phyloP scores from a whole-genome alignment of 352 stramenopile species.

The Globisporangium lucens region DNA sequence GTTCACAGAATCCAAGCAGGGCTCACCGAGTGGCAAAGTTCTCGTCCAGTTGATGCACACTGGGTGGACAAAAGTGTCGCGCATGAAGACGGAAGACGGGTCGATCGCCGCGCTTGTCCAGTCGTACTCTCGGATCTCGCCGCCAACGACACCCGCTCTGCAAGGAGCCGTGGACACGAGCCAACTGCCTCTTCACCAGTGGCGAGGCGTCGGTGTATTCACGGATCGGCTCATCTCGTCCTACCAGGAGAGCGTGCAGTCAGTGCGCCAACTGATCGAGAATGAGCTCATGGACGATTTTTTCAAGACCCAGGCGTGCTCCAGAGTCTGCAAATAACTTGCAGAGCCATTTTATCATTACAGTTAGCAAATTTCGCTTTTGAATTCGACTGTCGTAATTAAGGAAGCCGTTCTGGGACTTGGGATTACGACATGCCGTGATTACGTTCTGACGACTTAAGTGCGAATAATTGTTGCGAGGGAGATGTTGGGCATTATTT shows the following conservation, averaged over 20 bases:
- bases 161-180: not conserved
- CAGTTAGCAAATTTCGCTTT: no score
- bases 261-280: constrained; percentile 29
- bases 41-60: not conserved
- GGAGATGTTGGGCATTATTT: no score
- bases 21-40: not conserved
- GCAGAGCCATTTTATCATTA: no score
- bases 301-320: not conserved
- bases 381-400: no score
- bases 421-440: no score
- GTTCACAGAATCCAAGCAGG: not conserved
- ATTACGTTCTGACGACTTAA: no score
- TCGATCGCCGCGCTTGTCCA: not conserved
- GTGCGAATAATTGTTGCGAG: no score
- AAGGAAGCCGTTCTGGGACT: no score
- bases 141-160: constrained; percentile 15
- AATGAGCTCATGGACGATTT: constrained; percentile 22
- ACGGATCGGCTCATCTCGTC: constrained; percentile 31
- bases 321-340: not conserved
- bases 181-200: constrained; percentile 19
- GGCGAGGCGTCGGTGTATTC: constrained; percentile 24
- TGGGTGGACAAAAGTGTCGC: not conserved
- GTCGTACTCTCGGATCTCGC: constrained; percentile 24
- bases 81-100: not conserved
- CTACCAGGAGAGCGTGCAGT: constrained; percentile 30